A percentile compares a stretch with the other conserved stretches of the same genome.
phyloP scores from a whole-genome alignment of 1,284 basidiomycete species.

The Naganishia sp. region DNA sequence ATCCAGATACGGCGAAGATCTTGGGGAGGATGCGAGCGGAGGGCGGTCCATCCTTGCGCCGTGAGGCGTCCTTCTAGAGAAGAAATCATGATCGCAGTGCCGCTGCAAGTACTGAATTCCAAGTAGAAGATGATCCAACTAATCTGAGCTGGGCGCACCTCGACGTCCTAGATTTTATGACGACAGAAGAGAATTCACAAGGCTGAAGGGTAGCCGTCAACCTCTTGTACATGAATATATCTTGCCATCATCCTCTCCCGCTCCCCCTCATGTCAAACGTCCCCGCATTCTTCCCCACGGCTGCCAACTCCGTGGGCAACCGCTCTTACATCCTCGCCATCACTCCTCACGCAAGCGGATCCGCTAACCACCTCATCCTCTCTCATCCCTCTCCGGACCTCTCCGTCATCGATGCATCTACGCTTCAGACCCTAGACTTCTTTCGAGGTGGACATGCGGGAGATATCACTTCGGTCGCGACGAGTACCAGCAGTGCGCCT shows the following conservation, averaged over 20 bases:
- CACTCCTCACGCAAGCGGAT: constrained; percentile 42
- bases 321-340: constrained; percentile 50
- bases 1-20: constrained; percentile 7
- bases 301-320: constrained; percentile 38
- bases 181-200: not conserved
- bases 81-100: not conserved
- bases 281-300: constrained; percentile 45
- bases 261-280: constrained; percentile 42
- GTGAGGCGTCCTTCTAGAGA: not conserved
- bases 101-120: not conserved
- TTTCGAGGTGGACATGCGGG: constrained; percentile 45
- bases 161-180: constrained; percentile 1
- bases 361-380: constrained; percentile 48
- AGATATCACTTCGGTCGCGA: constrained; percentile 40
- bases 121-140: constrained; percentile 14
- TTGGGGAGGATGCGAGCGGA: not conserved
- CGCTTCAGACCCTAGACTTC: constrained; percentile 44
- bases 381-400: constrained; percentile 47
- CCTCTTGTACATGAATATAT: not conserved
- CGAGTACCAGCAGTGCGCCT: constrained; percentile 26
- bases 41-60: not conserved
- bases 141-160: not conserved
- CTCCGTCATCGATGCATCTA: constrained; percentile 49
- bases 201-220: not conserved
- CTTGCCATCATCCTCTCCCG: not conserved